A percentile compares a stretch with the other conserved stretches of the same genome.
Evolutionary conservation across 352 stramenopile species (phyloP).

Genomic region (Phytophthora hybrid): DNA sequence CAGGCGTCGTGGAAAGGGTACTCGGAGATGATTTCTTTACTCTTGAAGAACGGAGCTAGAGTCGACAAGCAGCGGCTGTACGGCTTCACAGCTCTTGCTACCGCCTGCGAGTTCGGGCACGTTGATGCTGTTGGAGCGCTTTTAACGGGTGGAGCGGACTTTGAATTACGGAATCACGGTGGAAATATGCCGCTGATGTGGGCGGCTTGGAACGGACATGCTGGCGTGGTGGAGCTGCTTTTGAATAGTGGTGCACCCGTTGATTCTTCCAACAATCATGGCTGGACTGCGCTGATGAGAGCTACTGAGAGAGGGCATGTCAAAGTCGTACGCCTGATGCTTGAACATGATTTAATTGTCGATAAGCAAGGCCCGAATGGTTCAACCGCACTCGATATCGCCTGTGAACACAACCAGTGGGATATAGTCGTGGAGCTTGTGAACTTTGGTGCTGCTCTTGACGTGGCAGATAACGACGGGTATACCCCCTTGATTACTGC

Average conservation of each 20-base stretch:
- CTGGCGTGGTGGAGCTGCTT: background rate
- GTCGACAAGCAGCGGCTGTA: background rate
- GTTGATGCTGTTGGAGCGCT: background rate
- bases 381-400: slow-evolving; percentile 1
- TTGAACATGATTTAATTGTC: background rate
- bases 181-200: background rate
- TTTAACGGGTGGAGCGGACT: background rate
- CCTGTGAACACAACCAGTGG: slow-evolving; percentile 3
- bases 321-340: background rate
- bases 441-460: background rate
- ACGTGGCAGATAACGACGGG: background rate
- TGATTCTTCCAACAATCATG: background rate
- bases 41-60: background rate
- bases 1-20: background rate
- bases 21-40: background rate
- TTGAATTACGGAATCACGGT: background rate
- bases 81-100: background rate
- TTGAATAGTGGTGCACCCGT: background rate
- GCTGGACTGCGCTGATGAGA: slow-evolving; percentile 6
- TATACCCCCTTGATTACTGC: slow-evolving; percentile 9
- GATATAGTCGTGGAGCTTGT: background rate
- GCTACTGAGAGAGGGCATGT: background rate
- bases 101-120: background rate
- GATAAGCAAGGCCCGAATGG: slow-evolving; percentile 1
- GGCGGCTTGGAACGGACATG: background rate